Evolutionary conservation across 2,329 filamentous ascomycete species (phyloP).

Genomic region (Diplodia corticola): DNA sequence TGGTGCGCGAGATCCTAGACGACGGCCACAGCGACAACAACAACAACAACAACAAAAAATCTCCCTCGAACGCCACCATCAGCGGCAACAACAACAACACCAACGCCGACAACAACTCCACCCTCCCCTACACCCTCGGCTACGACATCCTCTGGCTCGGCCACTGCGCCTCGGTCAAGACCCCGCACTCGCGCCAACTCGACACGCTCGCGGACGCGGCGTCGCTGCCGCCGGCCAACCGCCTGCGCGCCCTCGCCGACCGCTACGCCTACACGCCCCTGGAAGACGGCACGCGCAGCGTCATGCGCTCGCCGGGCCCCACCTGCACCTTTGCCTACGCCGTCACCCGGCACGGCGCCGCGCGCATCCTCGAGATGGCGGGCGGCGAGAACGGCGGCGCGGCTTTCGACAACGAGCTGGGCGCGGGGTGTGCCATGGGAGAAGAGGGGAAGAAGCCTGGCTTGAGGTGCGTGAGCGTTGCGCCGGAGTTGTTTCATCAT

Average conservation of each 20-base stretch:
- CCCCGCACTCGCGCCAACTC: constrained; percentile 26
- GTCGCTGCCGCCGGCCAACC: constrained; percentile 28
- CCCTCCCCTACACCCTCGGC: constrained; percentile 34
- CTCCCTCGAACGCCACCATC: background rate
- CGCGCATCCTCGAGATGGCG: constrained; percentile 28
- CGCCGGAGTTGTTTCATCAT: constrained; percentile 32
- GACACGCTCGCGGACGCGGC: constrained; percentile 6
- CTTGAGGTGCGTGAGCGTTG: constrained; percentile 32
- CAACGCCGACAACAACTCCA: constrained; percentile 19
- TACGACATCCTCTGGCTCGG: constrained; percentile 42
- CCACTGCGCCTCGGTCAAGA: constrained; percentile 34
- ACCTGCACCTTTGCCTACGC: constrained; percentile 26
- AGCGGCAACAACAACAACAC: background rate
- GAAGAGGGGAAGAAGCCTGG: constrained; percentile 21
- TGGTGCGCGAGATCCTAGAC: background rate
- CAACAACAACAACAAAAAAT: background rate
- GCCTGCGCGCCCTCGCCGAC: constrained; percentile 27
- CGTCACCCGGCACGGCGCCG: constrained; percentile 26
- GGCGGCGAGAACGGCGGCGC: background rate
- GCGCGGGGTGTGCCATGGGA: constrained; percentile 1
- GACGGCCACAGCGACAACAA: background rate
- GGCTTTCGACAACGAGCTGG: constrained; percentile 21
- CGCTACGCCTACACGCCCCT: constrained; percentile 27
- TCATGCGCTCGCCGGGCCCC: constrained; percentile 21
- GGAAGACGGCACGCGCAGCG: constrained; percentile 26